Evolutionary conservation across 495 filamentous ascomycete genomes (phyloP).

Genomic region (Geopyxis carbonaria): DNA sequence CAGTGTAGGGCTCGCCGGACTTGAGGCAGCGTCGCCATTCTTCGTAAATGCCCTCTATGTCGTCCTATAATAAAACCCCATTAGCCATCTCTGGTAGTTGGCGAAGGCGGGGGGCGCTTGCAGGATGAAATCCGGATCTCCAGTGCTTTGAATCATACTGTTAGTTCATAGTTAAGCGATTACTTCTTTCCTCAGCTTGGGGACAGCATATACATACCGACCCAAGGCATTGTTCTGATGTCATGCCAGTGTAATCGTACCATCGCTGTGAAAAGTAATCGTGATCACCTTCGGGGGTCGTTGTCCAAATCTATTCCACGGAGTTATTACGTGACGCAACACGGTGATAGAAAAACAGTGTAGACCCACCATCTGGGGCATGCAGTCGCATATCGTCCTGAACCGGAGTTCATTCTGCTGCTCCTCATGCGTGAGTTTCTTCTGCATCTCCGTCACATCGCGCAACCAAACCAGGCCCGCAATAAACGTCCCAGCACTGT

Average conservation of each 20-base stretch:
- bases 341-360: background rate
- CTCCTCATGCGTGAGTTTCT: slow-evolving; percentile 42
- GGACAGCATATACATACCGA: slow-evolving; percentile 11
- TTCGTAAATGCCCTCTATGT: slow-evolving; percentile 33
- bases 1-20: slow-evolving; percentile 47
- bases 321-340: background rate
- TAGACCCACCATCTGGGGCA: slow-evolving; percentile 43
- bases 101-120: too few species aligned
- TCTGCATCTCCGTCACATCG: slow-evolving; percentile 46
- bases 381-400: slow-evolving; percentile 48
- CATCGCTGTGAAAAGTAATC: slow-evolving; percentile 54
- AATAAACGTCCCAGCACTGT: slow-evolving; percentile 48
- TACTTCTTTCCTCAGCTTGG: background rate
- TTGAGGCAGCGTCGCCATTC: slow-evolving; percentile 40
- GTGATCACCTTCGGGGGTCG: slow-evolving; percentile 37
- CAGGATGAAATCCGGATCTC: too few species aligned
- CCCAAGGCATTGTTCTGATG: slow-evolving; percentile 34
- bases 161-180: too few species aligned
- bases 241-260: slow-evolving; percentile 54
- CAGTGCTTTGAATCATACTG: too few species aligned
- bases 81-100: too few species aligned
- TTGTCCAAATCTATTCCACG: slow-evolving; percentile 38
- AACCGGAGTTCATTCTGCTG: slow-evolving; percentile 49
- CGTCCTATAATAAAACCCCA: slow-evolving; percentile 33
- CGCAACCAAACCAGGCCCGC: slow-evolving; percentile 46